A percentile compares a stretch with the other conserved stretches of the same genome.
These are phyloP conservation scores for Candida tallmaniae DNA, from an alignment of 805 yeast species.

Conservation along the genomic window DNA sequence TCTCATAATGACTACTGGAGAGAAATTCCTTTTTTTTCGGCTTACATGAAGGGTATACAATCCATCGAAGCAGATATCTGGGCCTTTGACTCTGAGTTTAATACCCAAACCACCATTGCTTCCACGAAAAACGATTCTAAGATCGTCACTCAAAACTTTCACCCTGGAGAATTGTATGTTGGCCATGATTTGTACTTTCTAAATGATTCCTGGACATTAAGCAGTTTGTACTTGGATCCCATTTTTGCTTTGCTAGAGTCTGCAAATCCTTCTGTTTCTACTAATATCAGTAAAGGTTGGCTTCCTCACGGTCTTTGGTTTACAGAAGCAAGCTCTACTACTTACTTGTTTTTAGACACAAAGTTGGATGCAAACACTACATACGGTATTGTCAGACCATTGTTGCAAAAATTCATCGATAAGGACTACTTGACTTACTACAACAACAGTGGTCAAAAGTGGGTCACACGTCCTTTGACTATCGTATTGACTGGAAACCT, in stretches of 20 bases:
- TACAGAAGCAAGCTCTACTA: slow-evolving; percentile 45
- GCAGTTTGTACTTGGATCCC: slow-evolving; percentile 50
- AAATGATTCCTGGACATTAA: slow-evolving; percentile 42
- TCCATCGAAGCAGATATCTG: slow-evolving; percentile 67
- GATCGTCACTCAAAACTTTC: slow-evolving; percentile 8
- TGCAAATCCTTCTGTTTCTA: slow-evolving; percentile 35
- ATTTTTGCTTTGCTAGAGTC: slow-evolving; percentile 42
- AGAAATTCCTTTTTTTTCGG: slow-evolving; percentile 52
- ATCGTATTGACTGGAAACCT: slow-evolving; percentile 64
- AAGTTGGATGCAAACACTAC: slow-evolving; percentile 49
- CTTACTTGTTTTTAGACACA: slow-evolving; percentile 62
- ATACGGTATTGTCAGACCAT: slow-evolving; percentile 41
- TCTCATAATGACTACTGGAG: slow-evolving; percentile 74
- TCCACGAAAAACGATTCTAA: slow-evolving; percentile 17
- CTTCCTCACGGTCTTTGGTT: slow-evolving; percentile 30
- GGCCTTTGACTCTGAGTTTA: slow-evolving; percentile 37
- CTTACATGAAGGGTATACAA: slow-evolving; percentile 49
- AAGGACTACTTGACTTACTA: slow-evolving; percentile 49
- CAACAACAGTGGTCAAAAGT: slow-evolving; percentile 27
- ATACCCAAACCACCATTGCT: slow-evolving; percentile 17
- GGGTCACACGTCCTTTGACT: slow-evolving; percentile 52
- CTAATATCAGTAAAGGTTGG: slow-evolving; percentile 13
- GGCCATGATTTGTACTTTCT: slow-evolving; percentile 56
- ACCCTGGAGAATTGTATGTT: slow-evolving; percentile 43
- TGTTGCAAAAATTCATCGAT: slow-evolving; percentile 46